Conservation (phyloP, 257 asterid genomes). For the Solanum tarijense region DNA sequence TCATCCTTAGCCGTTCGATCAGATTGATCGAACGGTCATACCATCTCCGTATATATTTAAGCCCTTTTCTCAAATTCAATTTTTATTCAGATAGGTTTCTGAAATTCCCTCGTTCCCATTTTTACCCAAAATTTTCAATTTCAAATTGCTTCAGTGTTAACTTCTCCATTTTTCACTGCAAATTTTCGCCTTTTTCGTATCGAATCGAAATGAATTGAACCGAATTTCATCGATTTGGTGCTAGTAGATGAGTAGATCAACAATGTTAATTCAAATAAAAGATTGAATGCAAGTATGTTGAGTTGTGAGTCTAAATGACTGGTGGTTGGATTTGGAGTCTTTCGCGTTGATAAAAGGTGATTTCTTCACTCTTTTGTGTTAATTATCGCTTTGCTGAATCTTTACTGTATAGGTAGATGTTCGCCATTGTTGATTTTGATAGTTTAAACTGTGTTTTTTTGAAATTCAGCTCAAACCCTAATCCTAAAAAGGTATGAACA, state of each 20-base stretch:
- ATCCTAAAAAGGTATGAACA: background rate
- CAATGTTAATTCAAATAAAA: background rate
- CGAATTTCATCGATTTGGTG: background rate
- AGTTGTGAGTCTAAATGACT: background rate
- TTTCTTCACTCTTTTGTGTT: background rate
- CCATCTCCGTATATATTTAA: background rate
- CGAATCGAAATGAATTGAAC: background rate
- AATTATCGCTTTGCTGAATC: background rate
- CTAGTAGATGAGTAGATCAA: background rate
- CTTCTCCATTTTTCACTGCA: background rate
- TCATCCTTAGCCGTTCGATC: background rate
- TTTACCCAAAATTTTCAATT: background rate
- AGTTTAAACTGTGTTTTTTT: background rate
- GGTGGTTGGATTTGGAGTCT: background rate
- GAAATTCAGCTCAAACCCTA: background rate
- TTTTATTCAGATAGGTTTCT: background rate
- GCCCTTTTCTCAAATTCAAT: background rate
- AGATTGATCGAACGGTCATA: background rate
- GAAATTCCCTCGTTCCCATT: background rate
- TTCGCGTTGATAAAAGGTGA: background rate
- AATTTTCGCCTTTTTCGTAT: background rate
- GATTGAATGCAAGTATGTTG: background rate
- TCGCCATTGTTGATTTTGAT: background rate
- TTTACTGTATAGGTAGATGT: background rate
- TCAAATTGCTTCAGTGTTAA: background rate